Evolutionary conservation across 2,329 filamentous ascomycete species (phyloP).

Genomic region (Pyricularia pennisetigena): DNA sequence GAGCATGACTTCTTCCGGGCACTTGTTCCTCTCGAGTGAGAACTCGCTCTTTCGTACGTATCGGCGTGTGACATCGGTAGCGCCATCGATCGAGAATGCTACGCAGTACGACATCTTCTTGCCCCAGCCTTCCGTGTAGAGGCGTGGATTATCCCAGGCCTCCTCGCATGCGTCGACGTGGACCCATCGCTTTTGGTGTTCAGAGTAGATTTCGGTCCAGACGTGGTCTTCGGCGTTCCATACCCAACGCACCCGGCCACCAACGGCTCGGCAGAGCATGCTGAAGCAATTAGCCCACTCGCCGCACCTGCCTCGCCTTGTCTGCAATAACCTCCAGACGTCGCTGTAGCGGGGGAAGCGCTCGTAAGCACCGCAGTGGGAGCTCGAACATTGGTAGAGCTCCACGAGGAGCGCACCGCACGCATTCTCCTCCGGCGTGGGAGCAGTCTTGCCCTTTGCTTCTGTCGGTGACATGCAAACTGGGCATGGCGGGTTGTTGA

Average conservation of each 20-base stretch:
- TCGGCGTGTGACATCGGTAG: constrained; percentile 55
- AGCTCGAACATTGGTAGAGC: constrained; percentile 75
- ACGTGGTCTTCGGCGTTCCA: constrained; percentile 98
- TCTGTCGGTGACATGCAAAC: constrained; percentile 76
- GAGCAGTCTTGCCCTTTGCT: constrained; percentile 71
- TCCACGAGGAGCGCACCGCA: constrained; percentile 83
- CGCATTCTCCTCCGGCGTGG: constrained; percentile 80
- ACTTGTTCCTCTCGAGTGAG: constrained; percentile 65
- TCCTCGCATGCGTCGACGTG: constrained; percentile 94
- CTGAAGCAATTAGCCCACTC: constrained; percentile 99
- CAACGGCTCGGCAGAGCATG: constrained; percentile 92
- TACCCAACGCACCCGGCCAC: constrained; percentile 87
- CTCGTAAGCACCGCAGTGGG: constrained; percentile 67
- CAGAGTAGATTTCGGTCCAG: constrained; percentile 96
- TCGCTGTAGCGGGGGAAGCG: constrained; percentile 92
- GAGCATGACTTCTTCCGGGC: constrained; percentile 80
- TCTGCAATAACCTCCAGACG: constrained; percentile 85
- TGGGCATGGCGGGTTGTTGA: constrained; percentile 86
- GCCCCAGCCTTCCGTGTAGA: constrained; percentile 92
- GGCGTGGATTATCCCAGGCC: constrained; percentile 84
- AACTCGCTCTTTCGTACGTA: constrained; percentile 65
- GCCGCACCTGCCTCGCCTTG: constrained; percentile 73
- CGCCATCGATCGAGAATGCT: constrained; percentile 85
- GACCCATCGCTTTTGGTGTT: constrained; percentile 89
- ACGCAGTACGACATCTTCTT: constrained; percentile 97